These are phyloP conservation scores for Rhodotorula sp. DNA, from an alignment of 1,284 basidiomycete species.

Conservation along the genomic window DNA sequence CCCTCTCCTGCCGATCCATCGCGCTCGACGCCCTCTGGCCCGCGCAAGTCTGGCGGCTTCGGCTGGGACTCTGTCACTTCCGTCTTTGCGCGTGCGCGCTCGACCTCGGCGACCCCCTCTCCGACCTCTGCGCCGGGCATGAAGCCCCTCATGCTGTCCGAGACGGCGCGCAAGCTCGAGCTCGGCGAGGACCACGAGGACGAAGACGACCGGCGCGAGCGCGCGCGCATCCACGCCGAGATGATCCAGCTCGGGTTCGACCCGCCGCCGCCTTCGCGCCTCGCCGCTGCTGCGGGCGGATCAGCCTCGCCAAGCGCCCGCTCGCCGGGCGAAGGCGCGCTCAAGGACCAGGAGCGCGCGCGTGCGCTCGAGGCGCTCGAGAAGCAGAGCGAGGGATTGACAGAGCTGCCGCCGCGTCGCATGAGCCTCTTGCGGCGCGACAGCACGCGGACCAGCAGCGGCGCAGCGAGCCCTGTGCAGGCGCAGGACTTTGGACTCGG, in stretches of 20 bases:
- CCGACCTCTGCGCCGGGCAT: conserved; percentile 3
- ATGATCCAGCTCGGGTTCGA: conserved; percentile 34
- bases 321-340: not conserved
- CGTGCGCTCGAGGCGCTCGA: conserved; percentile 13
- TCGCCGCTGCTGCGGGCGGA: not conserved
- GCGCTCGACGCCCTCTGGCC: not conserved
- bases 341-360: conserved; percentile 12
- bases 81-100: conserved; percentile 8
- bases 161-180: conserved; percentile 24
- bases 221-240: conserved; percentile 32
- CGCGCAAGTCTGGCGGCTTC: conserved; percentile 20
- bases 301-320: not conserved
- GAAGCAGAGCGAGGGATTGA: conserved; percentile 31
- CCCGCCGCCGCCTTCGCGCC: conserved; percentile 16
- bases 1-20: not conserved
- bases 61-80: conserved; percentile 26
- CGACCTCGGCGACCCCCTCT: conserved; percentile 1
- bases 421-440: conserved; percentile 11
- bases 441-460: not conserved
- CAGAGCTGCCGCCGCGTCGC: conserved; percentile 25
- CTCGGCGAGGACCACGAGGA: conserved; percentile 38
- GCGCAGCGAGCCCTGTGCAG: too few species aligned
- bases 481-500: conserved; percentile 6
- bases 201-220: conserved; percentile 43
- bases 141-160: conserved; percentile 37